phyloP scores from a whole-genome alignment of 2,329 filamentous ascomycete genomes.

The Apiospora malaysiana region DNA sequence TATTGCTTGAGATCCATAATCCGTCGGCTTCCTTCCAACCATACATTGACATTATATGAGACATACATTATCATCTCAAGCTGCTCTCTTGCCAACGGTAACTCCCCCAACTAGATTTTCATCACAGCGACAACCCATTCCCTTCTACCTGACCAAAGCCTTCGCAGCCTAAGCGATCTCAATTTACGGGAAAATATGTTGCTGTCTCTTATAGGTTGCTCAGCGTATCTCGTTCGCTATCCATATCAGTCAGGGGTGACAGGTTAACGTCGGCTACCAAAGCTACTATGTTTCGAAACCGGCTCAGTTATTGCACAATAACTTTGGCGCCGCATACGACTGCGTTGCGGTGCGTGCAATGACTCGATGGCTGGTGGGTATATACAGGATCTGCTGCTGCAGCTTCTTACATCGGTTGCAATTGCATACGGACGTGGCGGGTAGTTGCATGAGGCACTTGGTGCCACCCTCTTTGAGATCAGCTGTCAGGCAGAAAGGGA shows the following conservation, averaged over 20 bases:
- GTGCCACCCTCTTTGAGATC: neutral
- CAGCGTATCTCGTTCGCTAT: neutral
- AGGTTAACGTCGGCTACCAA: neutral
- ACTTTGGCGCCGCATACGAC: neutral
- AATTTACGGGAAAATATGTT: neutral
- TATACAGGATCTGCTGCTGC: neutral
- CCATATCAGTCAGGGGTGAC: neutral
- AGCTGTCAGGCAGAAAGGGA: slow-evolving; percentile 6
- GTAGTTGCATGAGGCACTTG: neutral
- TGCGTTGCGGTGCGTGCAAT: neutral
- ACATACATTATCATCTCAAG: neutral
- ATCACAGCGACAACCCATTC: neutral
- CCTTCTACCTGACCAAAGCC: neutral
- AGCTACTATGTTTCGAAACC: slow-evolving; percentile 10
- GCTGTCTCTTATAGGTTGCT: neutral
- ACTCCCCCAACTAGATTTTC: too few relatives aligned
- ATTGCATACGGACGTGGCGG: neutral
- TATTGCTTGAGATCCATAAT: neutral
- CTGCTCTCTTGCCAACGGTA: neutral
- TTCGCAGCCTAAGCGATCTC: too few relatives aligned
- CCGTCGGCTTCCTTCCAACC: slow-evolving; percentile 6
- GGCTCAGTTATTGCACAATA: neutral
- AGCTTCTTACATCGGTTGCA: neutral
- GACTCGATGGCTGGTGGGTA: neutral
- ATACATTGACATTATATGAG: neutral